A percentile compares a stretch with the other conserved stretches of the same genome.
phyloP scores from a whole-genome alignment of 2,329 filamentous ascomycete species.

The Rhytidhysteron rufulum region DNA sequence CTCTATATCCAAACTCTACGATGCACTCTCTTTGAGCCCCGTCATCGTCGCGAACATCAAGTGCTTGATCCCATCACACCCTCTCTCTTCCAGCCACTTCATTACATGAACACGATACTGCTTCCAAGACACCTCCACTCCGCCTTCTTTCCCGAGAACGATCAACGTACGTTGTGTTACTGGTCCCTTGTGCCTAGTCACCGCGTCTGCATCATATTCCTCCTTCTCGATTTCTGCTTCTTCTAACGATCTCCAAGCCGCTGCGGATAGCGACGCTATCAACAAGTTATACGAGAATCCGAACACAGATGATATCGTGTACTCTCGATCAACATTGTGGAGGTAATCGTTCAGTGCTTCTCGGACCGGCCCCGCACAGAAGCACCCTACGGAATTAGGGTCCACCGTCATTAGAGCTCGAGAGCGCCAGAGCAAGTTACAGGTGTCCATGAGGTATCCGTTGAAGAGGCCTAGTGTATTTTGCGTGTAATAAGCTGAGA shows the following conservation, averaged over 20 bases:
- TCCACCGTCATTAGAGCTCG: slow-evolving; percentile 66
- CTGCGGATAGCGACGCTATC: slow-evolving; percentile 43
- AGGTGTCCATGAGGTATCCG: slow-evolving; percentile 80
- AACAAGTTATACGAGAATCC: slow-evolving; percentile 46
- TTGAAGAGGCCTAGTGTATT: slow-evolving; percentile 62
- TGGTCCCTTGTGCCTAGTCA: slow-evolving; percentile 45
- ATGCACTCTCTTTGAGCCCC: slow-evolving; percentile 50
- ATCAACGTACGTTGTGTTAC: slow-evolving; percentile 65
- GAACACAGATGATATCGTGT: slow-evolving; percentile 40
- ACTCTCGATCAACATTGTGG: slow-evolving; percentile 33
- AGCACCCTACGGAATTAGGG: slow-evolving; percentile 54
- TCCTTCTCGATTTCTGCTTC: slow-evolving; percentile 38
- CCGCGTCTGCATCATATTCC: slow-evolving; percentile 14
- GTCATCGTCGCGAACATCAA: slow-evolving; percentile 82
- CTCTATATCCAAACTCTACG: background rate
- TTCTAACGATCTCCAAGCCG: slow-evolving; percentile 47
- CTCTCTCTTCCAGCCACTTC: slow-evolving; percentile 60
- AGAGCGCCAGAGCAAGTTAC: slow-evolving; percentile 77
- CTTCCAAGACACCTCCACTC: slow-evolving; percentile 65
- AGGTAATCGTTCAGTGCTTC: slow-evolving; percentile 41
- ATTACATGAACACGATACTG: slow-evolving; percentile 73
- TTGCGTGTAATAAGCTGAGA: slow-evolving; percentile 31
- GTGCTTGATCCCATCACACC: slow-evolving; percentile 62
- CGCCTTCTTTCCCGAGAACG: slow-evolving; percentile 61
- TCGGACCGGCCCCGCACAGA: slow-evolving; percentile 47